Evolutionary conservation across 495 filamentous ascomycete species (phyloP), one percentile per base, ranked within the genome.

Genomic region (Penicillium cinerascens): DNA sequence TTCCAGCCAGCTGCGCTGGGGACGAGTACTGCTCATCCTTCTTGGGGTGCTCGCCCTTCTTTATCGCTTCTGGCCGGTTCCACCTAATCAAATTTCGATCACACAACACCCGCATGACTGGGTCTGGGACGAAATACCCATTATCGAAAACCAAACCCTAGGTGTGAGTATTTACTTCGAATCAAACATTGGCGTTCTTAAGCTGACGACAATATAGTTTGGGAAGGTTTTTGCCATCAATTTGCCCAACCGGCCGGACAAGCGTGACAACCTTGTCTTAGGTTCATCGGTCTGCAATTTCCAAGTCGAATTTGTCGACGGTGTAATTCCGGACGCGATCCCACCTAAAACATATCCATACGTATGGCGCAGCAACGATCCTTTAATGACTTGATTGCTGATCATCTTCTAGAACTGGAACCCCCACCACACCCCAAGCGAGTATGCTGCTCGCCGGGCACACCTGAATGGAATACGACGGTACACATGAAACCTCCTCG

Each of bases 201-300:
- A 36, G n/a, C 47, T 29, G 1, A 52, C 15, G 16, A 21, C 15
- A 26, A n/a, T 27, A 36, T 26, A 85, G 82, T 84, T 87, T 55
- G 61, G 79, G 41, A 75, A 82, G 48, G 71, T 85, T 39, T 78
- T 82, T 55, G 80, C 78, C 40, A 73, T 87, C 43, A 84, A 80
- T 53, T 68, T 87, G 6, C 77, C 79, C 2, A 67, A 66, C 27
- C 71, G 84, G 33, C 72, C 74, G 18, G 85, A 87, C 58, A 79
- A 83, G 36, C 78, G 81, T 22, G 82, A 88, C 71, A 78, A 75
- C 10, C 72, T 86, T 51, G 60, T 69, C 5, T 68, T 85, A 5
- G 72, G 75, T 3, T 78, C 82, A 1, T 76, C 74, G 1, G 58
- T 82, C 1, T 78, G 65, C 42, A 70, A 72, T 33, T 66, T 87